These are phyloP conservation scores for Paramyrothecium roridum DNA, from an alignment of 2,329 filamentous ascomycete genomes.

Conservation along the genomic window DNA sequence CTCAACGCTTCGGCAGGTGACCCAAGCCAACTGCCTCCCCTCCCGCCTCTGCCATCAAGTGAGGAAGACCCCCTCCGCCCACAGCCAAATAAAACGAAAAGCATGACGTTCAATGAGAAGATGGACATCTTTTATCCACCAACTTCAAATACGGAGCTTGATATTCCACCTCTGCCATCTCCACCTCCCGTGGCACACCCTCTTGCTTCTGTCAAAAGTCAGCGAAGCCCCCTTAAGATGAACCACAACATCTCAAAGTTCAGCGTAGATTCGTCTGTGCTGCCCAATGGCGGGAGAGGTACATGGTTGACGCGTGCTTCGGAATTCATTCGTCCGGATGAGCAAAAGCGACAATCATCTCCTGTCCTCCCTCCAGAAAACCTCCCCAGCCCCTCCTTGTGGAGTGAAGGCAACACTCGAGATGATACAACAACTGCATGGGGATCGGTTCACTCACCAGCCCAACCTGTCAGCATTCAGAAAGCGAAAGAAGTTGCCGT, in stretches of 20 bases:
- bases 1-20: conserved; percentile 40
- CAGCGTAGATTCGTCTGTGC: background rate
- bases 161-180: background rate
- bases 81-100: conserved; percentile 50
- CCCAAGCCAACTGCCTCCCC: conserved; percentile 47
- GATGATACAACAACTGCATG: conserved; percentile 41
- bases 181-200: background rate
- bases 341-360: conserved; percentile 44
- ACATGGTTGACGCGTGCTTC: background rate
- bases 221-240: background rate
- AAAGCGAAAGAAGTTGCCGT: conserved; percentile 33
- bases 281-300: background rate
- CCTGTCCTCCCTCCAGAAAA: conserved; percentile 43
- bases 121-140: conserved; percentile 47
- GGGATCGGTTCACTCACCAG: conserved; percentile 49
- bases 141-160: conserved; percentile 14
- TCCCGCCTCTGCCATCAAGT: conserved; percentile 45
- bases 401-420: conserved; percentile 28
- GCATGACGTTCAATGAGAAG: conserved; percentile 58
- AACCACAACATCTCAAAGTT: conserved; percentile 15
- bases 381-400: conserved; percentile 22
- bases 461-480: conserved; percentile 40
- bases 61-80: conserved; percentile 34
- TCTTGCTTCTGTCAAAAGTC: background rate
- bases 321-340: background rate